A percentile compares a stretch with the other conserved stretches of the same genome.
Conservation (phyloP, 2,329 filamentous ascomycete species). For the Aureobasidium pullulans region DNA sequence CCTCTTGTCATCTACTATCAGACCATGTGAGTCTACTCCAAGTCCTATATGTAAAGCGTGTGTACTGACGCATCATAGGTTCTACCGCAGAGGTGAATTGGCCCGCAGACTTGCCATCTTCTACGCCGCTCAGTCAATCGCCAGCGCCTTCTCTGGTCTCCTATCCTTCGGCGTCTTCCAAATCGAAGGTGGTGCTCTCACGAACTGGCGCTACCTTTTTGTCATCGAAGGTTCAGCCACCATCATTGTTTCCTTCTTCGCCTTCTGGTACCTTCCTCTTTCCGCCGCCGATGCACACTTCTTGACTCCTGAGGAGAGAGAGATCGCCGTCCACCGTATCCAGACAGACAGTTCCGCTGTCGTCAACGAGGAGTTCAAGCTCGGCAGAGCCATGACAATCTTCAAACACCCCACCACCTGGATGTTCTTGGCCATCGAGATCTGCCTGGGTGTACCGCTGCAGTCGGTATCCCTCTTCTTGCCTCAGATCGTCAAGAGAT, state of each 20-base stretch:
- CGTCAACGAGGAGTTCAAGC: conserved; percentile 49
- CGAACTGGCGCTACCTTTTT: conserved; percentile 59
- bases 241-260: conserved; percentile 52
- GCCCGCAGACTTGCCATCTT: conserved; percentile 64
- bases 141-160: conserved; percentile 57
- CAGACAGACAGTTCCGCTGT: conserved; percentile 65
- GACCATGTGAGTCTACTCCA: conserved; percentile 25
- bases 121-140: conserved; percentile 69
- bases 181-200: conserved; percentile 43
- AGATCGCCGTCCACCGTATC: conserved; percentile 64
- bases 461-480: conserved; percentile 52
- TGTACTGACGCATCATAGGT: conserved; percentile 32
- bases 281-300: conserved; percentile 59
- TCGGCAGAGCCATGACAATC: conserved; percentile 46
- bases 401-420: conserved; percentile 49
- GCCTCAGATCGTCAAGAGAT: conserved; percentile 48
- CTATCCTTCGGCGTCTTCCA: conserved; percentile 56
- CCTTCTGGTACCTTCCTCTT: conserved; percentile 61
- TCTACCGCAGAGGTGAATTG: conserved; percentile 65
- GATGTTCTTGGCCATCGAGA: conserved; percentile 49
- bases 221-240: conserved; percentile 54
- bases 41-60: background rate
- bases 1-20: conserved; percentile 59
- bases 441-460: conserved; percentile 53
- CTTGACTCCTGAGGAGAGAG: conserved; percentile 57